These are phyloP conservation scores for Pinus taeda DNA, from an alignment of 75 land plant species.

Conservation along the genomic window DNA sequence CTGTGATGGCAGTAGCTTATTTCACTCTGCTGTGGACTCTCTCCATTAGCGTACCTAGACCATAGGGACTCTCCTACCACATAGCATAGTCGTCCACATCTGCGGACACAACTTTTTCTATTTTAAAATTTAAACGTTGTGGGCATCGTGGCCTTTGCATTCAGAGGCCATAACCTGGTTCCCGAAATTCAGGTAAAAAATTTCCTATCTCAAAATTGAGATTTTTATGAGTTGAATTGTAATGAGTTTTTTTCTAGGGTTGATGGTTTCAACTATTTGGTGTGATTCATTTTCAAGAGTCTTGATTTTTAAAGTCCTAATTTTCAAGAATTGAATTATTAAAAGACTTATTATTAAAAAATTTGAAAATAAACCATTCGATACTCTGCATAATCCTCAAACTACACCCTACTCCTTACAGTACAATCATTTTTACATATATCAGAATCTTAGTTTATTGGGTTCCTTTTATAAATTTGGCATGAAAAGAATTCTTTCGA, in stretches of 20 bases:
- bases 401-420: no score
- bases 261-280: no score
- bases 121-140: conserved; percentile 79
- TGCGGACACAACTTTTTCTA: conserved; percentile 24
- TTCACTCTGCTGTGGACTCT: conserved; percentile 76
- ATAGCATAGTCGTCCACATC: conserved; percentile 6
- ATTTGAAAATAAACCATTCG: no score
- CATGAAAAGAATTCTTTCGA: no score
- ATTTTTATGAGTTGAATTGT: no score
- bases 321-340: no score
- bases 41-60: conserved; percentile 53
- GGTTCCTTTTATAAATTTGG: no score
- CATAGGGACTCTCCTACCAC: conserved; percentile 48
- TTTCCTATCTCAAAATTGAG: neutral
- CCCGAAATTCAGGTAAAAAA: conserved; percentile 82
- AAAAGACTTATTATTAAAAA: no score
- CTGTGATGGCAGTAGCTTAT: conserved; percentile 72
- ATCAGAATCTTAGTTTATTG: neutral
- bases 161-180: conserved; percentile 88
- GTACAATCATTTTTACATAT: neutral
- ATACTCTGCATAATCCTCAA: no score
- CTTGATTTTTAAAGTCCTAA: no score
- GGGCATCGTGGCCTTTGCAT: conserved; percentile 90
- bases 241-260: no score
- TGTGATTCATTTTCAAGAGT: no score